phyloP scores from a whole-genome alignment of 495 filamentous ascomycete species.

The Podospora pseudopauciseta region DNA sequence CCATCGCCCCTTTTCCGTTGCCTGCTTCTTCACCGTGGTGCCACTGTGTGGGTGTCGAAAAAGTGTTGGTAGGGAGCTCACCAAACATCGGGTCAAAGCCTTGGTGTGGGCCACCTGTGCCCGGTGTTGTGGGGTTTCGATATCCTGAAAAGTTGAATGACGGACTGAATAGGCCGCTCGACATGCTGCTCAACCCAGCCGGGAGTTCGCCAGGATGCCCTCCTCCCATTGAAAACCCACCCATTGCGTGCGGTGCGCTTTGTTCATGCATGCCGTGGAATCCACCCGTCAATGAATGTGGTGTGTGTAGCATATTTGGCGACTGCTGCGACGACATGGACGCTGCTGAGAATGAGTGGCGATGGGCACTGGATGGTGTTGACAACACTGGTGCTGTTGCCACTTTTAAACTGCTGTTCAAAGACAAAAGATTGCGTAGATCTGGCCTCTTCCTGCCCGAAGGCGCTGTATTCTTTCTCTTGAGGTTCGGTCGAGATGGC shows the following conservation, averaged over 20 bases:
- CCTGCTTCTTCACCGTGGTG: conserved; percentile 34
- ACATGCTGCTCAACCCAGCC: conserved; percentile 12
- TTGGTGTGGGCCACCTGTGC: conserved; percentile 22
- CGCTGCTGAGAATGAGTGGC: conserved; percentile 32
- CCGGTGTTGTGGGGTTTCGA: conserved; percentile 18
- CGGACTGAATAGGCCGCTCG: conserved; percentile 24
- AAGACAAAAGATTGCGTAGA: conserved; percentile 25
- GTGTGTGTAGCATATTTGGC: conserved; percentile 31
- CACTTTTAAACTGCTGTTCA: conserved; percentile 24
- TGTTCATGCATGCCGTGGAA: conserved; percentile 20
- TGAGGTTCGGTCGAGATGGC: conserved; percentile 36
- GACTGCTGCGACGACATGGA: conserved; percentile 31
- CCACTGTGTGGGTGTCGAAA: conserved; percentile 45
- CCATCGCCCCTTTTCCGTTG: conserved; percentile 18
- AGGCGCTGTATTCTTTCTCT: conserved; percentile 38
- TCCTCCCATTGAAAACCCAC: conserved; percentile 25
- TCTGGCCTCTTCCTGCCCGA: conserved; percentile 36
- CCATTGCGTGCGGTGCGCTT: conserved; percentile 20
- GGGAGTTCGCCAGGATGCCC: conserved; percentile 2
- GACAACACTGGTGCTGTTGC: conserved; percentile 26
- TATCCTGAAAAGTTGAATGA: conserved; percentile 26
- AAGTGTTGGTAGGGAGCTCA: conserved; percentile 43
- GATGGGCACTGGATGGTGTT: conserved; percentile 30
- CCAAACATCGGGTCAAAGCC: conserved; percentile 58
- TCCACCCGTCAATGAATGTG: conserved; percentile 24